Percentiles rank a stretch among this genome's conserved stretches.
Conservation (phyloP, 2,329 filamentous ascomycete genomes). For the Beauveria medogensis region DNA sequence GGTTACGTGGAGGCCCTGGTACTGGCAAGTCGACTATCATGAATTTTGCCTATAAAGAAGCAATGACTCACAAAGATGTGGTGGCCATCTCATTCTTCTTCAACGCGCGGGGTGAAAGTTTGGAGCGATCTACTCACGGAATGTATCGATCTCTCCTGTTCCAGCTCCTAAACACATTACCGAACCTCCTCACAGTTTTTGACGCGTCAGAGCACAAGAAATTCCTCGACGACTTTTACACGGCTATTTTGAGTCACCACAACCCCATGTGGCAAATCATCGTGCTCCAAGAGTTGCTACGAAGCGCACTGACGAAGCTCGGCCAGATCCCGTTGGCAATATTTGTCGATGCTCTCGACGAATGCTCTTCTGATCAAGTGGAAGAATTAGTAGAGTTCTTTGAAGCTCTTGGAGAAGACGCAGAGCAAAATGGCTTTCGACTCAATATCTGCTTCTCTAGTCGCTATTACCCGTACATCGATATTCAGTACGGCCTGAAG, state of each 20-base stretch:
- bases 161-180: slow-evolving; percentile 30
- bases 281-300: not conserved
- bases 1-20: slow-evolving; percentile 38
- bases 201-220: not conserved
- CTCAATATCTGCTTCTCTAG: slow-evolving; percentile 37
- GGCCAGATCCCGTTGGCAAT: slow-evolving; percentile 12
- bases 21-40: slow-evolving; percentile 38
- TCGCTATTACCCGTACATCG: slow-evolving; percentile 39
- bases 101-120: slow-evolving; percentile 33
- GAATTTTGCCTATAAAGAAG: slow-evolving; percentile 25
- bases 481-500: slow-evolving; percentile 18
- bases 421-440: not conserved
- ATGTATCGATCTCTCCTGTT: slow-evolving; percentile 41
- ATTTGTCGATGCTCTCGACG: slow-evolving; percentile 39
- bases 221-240: not conserved
- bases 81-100: slow-evolving; percentile 39
- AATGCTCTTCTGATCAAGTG: slow-evolving; percentile 35
- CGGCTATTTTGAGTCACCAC: not conserved
- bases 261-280: not conserved
- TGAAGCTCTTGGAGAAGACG: slow-evolving; percentile 25
- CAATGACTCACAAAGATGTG: slow-evolving; percentile 14
- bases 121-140: slow-evolving; percentile 38
- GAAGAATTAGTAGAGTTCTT: slow-evolving; percentile 35
- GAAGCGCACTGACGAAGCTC: not conserved
- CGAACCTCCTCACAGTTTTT: slow-evolving; percentile 11